These are phyloP conservation scores for Bjerkandera adusta DNA, from an alignment of 1,284 basidiomycete genomes.

Conservation along the genomic window DNA sequence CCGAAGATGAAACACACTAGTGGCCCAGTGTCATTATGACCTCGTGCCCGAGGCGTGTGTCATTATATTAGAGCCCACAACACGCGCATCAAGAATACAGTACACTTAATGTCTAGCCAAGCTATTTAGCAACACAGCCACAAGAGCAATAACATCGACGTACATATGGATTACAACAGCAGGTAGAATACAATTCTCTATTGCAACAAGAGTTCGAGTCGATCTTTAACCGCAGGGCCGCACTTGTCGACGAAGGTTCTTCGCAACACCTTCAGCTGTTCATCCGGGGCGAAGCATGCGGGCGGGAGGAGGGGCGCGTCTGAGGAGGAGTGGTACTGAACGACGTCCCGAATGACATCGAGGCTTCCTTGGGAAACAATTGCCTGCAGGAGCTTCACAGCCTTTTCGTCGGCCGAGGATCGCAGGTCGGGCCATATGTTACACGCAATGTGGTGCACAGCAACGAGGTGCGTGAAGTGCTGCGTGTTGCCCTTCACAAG, in stretches of 20 bases:
- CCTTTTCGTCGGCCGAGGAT: slow-evolving; percentile 35
- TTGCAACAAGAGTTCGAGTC: neutral
- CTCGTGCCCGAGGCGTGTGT: no score
- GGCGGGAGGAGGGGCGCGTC: slow-evolving; percentile 36
- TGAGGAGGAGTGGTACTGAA: slow-evolving; percentile 46
- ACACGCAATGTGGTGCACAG: slow-evolving; percentile 77
- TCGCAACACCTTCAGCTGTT: slow-evolving; percentile 17
- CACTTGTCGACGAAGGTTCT: neutral
- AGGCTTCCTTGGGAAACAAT: slow-evolving; percentile 48
- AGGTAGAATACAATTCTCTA: no score
- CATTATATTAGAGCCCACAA: no score
- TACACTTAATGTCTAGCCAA: no score
- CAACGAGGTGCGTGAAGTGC: slow-evolving; percentile 70
- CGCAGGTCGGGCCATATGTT: slow-evolving; percentile 71
- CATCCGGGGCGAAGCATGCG: slow-evolving; percentile 32
- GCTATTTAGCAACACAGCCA: no score
- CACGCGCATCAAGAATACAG: no score
- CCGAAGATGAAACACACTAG: no score
- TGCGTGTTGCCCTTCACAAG: slow-evolving; percentile 44
- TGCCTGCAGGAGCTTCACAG: slow-evolving; percentile 49
- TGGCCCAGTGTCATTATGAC: no score
- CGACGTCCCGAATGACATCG: slow-evolving; percentile 50
- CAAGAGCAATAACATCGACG: no score
- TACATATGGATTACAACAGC: no score
- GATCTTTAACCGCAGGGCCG: neutral